Conservation (phyloP, 2,329 filamentous ascomycete genomes). For the Phialemoniopsis sp. region DNA sequence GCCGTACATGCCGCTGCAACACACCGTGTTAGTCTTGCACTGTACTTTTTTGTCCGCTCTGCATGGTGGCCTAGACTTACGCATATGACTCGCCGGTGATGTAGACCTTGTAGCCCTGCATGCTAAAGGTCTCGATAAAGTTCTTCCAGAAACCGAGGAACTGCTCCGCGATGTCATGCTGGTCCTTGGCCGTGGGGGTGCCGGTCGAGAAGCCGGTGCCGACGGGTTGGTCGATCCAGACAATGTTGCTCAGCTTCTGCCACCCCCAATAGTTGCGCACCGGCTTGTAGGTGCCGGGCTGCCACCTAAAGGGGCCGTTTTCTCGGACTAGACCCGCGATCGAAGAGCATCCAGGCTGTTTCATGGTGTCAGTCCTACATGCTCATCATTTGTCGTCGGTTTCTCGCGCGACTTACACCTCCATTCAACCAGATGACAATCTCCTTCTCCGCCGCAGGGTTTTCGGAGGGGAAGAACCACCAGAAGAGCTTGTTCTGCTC, state of each 20-base stretch:
- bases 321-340: conserved; percentile 67
- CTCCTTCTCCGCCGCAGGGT: conserved; percentile 46
- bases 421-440: conserved; percentile 62
- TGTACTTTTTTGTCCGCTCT: background rate
- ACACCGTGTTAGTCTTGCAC: no score
- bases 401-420: conserved; percentile 36
- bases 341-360: conserved; percentile 47
- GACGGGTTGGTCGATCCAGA: conserved; percentile 67
- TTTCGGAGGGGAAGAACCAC: conserved; percentile 62
- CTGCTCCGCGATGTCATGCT: conserved; percentile 61
- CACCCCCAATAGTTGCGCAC: conserved; percentile 63
- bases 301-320: conserved; percentile 68
- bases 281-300: conserved; percentile 60
- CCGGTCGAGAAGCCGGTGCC: conserved; percentile 65
- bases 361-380: no score
- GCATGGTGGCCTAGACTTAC: conserved; percentile 1
- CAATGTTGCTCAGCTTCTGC: conserved; percentile 69
- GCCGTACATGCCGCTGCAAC: conserved; percentile 49
- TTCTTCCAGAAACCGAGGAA: conserved; percentile 75
- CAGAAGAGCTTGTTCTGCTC: conserved; percentile 52
- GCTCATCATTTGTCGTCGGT: no score
- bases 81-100: conserved; percentile 67
- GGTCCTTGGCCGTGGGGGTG: conserved; percentile 54
- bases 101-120: conserved; percentile 62
- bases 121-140: conserved; percentile 62